Evolutionary conservation across 768 basidiomycete species (phyloP).

Genomic region (Psilocybe cubensis): DNA sequence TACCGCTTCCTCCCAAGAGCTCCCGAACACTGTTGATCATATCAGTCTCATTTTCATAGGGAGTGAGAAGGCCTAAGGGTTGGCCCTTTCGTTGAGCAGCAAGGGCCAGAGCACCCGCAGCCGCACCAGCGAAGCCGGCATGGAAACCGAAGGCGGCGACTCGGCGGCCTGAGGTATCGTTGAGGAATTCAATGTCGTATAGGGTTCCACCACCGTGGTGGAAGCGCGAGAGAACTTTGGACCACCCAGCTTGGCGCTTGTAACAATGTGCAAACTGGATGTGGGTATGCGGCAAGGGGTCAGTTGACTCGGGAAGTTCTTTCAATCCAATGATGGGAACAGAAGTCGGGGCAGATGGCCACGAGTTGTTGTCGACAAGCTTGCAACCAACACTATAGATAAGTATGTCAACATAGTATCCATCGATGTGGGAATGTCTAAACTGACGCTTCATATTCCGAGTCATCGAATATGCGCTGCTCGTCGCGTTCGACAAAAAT

Average conservation of each 20-base stretch:
- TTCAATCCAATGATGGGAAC: conserved; percentile 94
- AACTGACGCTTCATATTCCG: conserved; percentile 90
- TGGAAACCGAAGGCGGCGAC: conserved; percentile 99
- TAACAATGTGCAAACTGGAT: conserved; percentile 99
- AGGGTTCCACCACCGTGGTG: conserved; percentile 79
- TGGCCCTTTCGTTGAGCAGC: conserved; percentile 67
- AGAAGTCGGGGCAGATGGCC: conserved; percentile 77
- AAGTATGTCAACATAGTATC: conserved; percentile 10
- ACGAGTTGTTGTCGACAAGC: conserved; percentile 85
- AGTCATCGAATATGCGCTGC: conserved; percentile 92
- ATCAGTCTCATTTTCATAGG: conserved; percentile 81
- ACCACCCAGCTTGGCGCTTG: conserved; percentile 95
- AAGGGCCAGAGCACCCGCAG: conserved; percentile 83
- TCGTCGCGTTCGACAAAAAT: conserved; percentile 92
- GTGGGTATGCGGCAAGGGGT: conserved; percentile 90
- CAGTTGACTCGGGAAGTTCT: conserved; percentile 85
- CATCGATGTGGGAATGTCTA: conserved; percentile 3
- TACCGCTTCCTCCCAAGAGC: conserved; percentile 67
- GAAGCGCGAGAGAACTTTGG: conserved; percentile 84
- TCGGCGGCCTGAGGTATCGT: conserved; percentile 80
- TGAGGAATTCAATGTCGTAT: conserved; percentile 96
- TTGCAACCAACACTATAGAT: conserved; percentile 84
- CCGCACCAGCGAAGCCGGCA: conserved; percentile 98
- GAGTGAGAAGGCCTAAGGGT: conserved; percentile 69
- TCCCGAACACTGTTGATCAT: conserved; percentile 80